Conservation (phyloP, 768 basidiomycete genomes). For the Lactarius pseudohatsudake region DNA sequence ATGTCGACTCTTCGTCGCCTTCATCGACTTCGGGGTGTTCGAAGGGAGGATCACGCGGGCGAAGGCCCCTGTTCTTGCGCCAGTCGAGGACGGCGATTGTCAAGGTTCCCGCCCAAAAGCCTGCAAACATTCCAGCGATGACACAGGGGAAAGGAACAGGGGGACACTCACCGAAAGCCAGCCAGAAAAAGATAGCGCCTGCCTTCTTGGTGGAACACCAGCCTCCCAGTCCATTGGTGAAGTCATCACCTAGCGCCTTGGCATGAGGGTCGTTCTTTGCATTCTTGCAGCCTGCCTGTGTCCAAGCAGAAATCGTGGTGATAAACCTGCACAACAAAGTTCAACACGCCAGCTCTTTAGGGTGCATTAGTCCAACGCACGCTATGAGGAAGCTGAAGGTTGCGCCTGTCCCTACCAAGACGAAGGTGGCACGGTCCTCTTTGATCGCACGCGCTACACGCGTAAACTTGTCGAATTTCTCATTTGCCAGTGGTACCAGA, state of each 20-base stretch:
- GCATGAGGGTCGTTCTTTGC: slow-evolving; percentile 79
- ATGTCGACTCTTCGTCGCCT: slow-evolving; percentile 53
- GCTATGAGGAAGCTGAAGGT: slow-evolving; percentile 71
- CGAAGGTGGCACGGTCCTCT: slow-evolving; percentile 81
- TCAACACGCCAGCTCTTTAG: slow-evolving; percentile 25
- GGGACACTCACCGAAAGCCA: slow-evolving; percentile 61
- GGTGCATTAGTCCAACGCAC: slow-evolving; percentile 44
- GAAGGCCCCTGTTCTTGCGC: slow-evolving; percentile 60
- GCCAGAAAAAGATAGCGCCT: slow-evolving; percentile 86
- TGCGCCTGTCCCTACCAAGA: slow-evolving; percentile 72
- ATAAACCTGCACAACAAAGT: slow-evolving; percentile 51
- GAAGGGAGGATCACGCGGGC: slow-evolving; percentile 75
- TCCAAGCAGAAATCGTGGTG: slow-evolving; percentile 82
- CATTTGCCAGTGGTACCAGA: slow-evolving; percentile 74
- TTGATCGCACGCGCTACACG: slow-evolving; percentile 77
- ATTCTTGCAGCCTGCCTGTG: slow-evolving; percentile 87
- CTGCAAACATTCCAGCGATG: slow-evolving; percentile 38
- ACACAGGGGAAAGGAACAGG: not conserved
- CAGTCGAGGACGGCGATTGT: slow-evolving; percentile 69
- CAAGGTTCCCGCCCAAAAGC: slow-evolving; percentile 72
- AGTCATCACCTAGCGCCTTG: slow-evolving; percentile 57
- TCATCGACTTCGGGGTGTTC: slow-evolving; percentile 56
- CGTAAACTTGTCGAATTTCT: slow-evolving; percentile 80
- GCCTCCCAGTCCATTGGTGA: slow-evolving; percentile 62
- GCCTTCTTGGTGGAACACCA: slow-evolving; percentile 96